phyloP scores from a whole-genome alignment of 148 eudicot species.

The Pharnaceum exiguum region DNA sequence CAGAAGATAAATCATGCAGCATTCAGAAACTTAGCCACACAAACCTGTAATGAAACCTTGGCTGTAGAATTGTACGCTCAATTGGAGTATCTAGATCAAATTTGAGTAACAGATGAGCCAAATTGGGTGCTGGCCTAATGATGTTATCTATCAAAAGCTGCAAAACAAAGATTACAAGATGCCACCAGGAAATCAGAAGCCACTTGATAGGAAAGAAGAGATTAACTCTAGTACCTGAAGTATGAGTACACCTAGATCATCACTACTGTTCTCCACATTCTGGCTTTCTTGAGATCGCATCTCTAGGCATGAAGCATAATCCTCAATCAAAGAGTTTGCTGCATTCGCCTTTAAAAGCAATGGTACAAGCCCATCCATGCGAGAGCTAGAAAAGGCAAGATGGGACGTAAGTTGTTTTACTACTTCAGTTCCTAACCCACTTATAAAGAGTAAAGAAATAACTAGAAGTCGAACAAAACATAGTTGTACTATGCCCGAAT shows the following conservation, averaged over 20 bases:
- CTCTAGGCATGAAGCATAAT: conserved; percentile 96
- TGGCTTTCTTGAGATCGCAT: conserved; percentile 81
- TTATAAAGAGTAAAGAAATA: background rate
- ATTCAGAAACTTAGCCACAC: background rate
- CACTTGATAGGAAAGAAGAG: background rate
- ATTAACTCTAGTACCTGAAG: conserved; percentile 48
- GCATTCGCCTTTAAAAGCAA: conserved; percentile 72
- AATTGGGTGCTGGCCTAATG: conserved; percentile 84
- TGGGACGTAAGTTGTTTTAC: background rate
- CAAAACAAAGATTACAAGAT: conserved; percentile 9
- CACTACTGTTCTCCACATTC: conserved; percentile 63
- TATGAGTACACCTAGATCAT: conserved; percentile 88
- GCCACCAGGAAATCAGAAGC: background rate
- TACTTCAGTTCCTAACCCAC: background rate
- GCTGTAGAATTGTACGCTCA: conserved; percentile 80
- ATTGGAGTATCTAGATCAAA: conserved; percentile 80
- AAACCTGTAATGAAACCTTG: conserved; percentile 91
- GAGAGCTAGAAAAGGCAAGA: conserved; percentile 47
- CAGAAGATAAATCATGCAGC: background rate
- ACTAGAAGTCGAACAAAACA: conserved; percentile 2
- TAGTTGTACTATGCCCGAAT: no score
- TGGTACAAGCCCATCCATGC: conserved; percentile 84
- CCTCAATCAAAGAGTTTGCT: conserved; percentile 78
- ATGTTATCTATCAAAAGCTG: conserved; percentile 94
- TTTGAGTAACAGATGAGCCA: conserved; percentile 83